Base-by-base conservation (phyloP, 306 rosid species). In the Senna tora region DNA sequence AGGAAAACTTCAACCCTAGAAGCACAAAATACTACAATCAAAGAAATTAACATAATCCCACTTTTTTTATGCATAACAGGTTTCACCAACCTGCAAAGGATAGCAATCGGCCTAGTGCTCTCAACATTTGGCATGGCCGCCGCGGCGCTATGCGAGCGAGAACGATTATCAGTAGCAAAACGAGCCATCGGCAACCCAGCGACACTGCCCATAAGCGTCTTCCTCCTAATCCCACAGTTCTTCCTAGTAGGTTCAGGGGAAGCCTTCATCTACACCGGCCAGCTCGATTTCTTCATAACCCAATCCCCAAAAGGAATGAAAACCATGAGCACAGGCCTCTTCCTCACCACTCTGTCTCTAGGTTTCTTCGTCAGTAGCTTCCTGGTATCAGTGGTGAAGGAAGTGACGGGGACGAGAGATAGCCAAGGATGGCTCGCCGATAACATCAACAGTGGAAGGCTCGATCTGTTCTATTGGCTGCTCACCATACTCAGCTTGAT, bases 201-300 rank as follows among this genome's bases (percentile, higher is more conserved):
- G 57, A 79, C 92, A 11, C 76, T 93, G 36, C 96, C 97, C 5
- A 70, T 93, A 45, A 86, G 89, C 19, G 98, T 93, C 47, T 93
- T 86, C 84, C 9, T 86, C 22, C 72, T 93, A 41, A 83, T 93
- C 81, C 98, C 97, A 72, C 98, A 93, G 8, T 93, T 87, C 80
- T 82, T 91, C 69, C 73, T 93, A 75, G 94, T 93, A 54, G 98
- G 97, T 45, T 75, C 98, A 13, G 97, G 96, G 15, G 98, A 93
- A 81, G 98, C 92, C 49, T 93, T 93, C 92, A 93, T 93, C 64
- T 93, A 93, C 85, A 87, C 98, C 0, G 98, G 98, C 66, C 98
- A 93, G 59, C 96, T 93, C 9, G 98, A 89, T 84, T 93, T 91
- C 84, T 93, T 91, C 88, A 91, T 93, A 84, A 90, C 97, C 11